Evolutionary conservation across 148 eudicot genomes (phyloP), one percentile per base, ranked within the genome.

Genomic region (Chenopodium quinoa): DNA sequence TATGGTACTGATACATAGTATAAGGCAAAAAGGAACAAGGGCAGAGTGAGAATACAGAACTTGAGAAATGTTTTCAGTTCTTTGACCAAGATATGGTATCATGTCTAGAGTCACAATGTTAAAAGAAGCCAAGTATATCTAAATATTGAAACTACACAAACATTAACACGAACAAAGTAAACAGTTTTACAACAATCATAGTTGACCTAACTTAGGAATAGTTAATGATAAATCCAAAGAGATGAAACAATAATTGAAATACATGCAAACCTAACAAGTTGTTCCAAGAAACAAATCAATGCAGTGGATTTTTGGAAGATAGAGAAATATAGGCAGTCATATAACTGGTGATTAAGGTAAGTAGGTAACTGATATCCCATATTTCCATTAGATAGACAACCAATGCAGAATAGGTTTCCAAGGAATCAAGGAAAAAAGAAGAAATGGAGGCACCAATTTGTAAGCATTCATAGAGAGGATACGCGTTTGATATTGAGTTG

Each of bases 241-340:
- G 3, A 11, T 2, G 23, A 19, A 27, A 47, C 62, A 72, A 34
- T 20, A 63, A 27, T 1, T 46, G 46, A 74, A 25, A 65, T 0
- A 14, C 13, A 81, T 37, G 37, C 78, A 25, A 48, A 74, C 78
- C 73, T 74, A 80, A 47, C 20, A 64, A 60, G 31, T 46, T 14
- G 62, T 40, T 17, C 9, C 20, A 9, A 62, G 47, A 67, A 37
- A 73, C 50, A 63, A 29, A 73, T 60, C 54, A 37, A 63, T 13
- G 77, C 65, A 71, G 44, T 25, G 50, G 54, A 71, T 44, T 11
- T 10, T 9, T 23, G 63, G 25, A 17, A 25, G 67, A 52, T 11
- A 9, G 1, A 31, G 25, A 13, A 69, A 69, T 7, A 34, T 20
- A n/a, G 48, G 60, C 56, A 31, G 13, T 20, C 5, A 20, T 9